Conservation (phyloP, 2,329 filamentous ascomycete species). For the Aspergillus sp. region DNA sequence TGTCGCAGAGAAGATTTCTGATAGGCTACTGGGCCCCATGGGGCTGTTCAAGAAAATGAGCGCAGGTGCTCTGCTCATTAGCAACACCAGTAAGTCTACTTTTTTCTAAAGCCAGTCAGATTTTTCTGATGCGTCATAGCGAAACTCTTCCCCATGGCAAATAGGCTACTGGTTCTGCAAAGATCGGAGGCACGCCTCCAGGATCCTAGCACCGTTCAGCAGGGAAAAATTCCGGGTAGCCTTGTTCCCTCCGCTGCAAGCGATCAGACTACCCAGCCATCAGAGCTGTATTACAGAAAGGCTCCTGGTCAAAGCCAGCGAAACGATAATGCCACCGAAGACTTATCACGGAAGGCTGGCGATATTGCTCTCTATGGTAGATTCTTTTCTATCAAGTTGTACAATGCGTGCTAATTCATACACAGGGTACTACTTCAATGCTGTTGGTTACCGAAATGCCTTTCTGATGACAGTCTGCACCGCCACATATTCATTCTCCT, state of each 20-base stretch:
- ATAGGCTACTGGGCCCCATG: not conserved
- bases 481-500: constrained; percentile 2
- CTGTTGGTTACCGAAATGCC: not conserved
- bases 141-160: not conserved
- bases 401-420: not conserved
- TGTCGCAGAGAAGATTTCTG: not conserved
- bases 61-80: not conserved
- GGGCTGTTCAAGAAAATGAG: not conserved
- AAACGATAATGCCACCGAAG: not conserved
- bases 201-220: not conserved
- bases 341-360: not conserved
- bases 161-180: not conserved
- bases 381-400: too few species aligned
- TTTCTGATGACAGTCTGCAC: not conserved
- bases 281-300: not conserved
- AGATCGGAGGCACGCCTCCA: not conserved
- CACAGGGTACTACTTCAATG: not conserved
- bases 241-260: too few species aligned
- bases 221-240: not conserved
- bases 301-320: too few species aligned
- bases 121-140: not conserved
- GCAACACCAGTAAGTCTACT: not conserved
- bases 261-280: not conserved
- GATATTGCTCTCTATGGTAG: not conserved
- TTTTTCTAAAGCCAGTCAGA: not conserved